Conservation (phyloP, 768 basidiomycete species). For the Lactarius sanguifluus region DNA sequence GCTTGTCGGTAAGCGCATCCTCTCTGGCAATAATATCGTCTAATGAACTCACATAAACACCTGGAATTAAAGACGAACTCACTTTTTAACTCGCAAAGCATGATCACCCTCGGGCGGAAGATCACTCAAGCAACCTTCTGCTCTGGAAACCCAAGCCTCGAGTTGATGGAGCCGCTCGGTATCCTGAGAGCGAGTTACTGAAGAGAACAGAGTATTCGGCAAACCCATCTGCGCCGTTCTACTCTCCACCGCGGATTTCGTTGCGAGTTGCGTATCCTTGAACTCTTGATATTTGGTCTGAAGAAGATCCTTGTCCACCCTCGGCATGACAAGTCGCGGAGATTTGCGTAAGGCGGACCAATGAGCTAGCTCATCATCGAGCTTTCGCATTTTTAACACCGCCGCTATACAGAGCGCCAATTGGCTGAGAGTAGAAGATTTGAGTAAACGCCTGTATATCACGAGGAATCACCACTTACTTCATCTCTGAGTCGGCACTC, state of each 20-base stretch:
- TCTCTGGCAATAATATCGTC: not conserved
- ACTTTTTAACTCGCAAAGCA: not conserved
- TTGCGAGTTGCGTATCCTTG: not conserved
- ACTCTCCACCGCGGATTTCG: not conserved
- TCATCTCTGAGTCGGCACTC: not conserved
- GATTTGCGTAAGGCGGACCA: conserved; percentile 17
- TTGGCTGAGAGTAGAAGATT: not conserved
- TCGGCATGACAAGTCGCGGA: conserved; percentile 4
- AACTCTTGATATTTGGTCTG: conserved; percentile 6
- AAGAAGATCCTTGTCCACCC: conserved; percentile 17
- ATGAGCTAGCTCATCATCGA: conserved; percentile 9
- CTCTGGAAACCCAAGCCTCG: conserved; percentile 15
- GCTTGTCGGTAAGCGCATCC: not conserved
- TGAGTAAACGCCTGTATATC: conserved; percentile 12
- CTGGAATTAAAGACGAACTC: not conserved
- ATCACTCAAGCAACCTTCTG: not conserved
- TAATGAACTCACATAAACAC: not conserved
- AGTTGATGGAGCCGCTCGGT: conserved; percentile 7
- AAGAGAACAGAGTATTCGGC: not conserved
- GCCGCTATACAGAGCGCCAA: not conserved
- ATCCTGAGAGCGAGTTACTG: not conserved
- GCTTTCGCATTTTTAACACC: conserved; percentile 9
- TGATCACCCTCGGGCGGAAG: not conserved
- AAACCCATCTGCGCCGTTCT: not conserved
- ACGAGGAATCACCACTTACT: conserved; percentile 4